Conservation (phyloP, 2,329 filamentous ascomycete species). For the Aureobasidium sp. region DNA sequence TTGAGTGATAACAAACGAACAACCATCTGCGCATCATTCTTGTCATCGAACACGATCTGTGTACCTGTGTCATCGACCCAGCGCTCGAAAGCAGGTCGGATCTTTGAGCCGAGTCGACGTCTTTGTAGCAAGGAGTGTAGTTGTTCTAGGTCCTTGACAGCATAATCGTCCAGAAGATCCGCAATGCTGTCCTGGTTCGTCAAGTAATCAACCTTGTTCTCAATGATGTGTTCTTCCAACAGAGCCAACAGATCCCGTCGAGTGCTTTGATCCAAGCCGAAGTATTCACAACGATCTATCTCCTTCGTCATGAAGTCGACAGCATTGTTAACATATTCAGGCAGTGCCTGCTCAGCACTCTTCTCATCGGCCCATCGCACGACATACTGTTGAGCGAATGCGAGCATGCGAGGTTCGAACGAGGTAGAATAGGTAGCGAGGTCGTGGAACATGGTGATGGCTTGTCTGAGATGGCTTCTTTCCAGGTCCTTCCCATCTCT, state of each 20-base stretch:
- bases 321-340: slow-evolving; percentile 67
- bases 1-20: slow-evolving; percentile 74
- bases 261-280: slow-evolving; percentile 76
- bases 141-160: slow-evolving; percentile 62
- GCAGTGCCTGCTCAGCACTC: slow-evolving; percentile 55
- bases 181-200: slow-evolving; percentile 51
- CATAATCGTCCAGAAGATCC: slow-evolving; percentile 64
- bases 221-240: slow-evolving; percentile 67
- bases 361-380: slow-evolving; percentile 61
- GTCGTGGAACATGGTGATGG: slow-evolving; percentile 41
- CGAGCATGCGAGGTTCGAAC: slow-evolving; percentile 73
- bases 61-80: slow-evolving; percentile 74
- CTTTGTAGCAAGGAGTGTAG: slow-evolving; percentile 73
- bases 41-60: slow-evolving; percentile 71
- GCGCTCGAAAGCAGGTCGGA: slow-evolving; percentile 66
- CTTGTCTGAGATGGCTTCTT: slow-evolving; percentile 60
- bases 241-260: slow-evolving; percentile 66
- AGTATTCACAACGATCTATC: slow-evolving; percentile 67
- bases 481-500: slow-evolving; percentile 52
- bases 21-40: slow-evolving; percentile 78
- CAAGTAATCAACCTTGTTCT: slow-evolving; percentile 51
- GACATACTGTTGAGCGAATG: slow-evolving; percentile 62
- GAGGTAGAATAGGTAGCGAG: slow-evolving; percentile 42
- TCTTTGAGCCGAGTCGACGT: slow-evolving; percentile 59
- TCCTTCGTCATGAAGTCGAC: slow-evolving; percentile 65